These are phyloP conservation scores for Rubia tinctorum DNA, from an alignment of 305 asterid species.

Conservation along the genomic window DNA sequence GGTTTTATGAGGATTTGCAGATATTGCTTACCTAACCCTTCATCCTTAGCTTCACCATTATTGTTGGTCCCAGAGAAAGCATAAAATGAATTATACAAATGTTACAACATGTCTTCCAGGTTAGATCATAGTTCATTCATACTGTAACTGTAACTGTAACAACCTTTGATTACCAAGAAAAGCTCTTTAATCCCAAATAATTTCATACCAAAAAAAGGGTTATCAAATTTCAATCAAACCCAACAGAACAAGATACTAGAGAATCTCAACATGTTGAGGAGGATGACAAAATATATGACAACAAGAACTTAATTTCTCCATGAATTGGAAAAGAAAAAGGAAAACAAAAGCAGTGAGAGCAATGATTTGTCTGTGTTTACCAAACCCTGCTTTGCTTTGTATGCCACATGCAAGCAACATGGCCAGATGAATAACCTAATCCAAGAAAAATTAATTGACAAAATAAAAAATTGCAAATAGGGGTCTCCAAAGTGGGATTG, in stretches of 20 bases:
- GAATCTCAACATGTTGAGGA: slow-evolving; percentile 26
- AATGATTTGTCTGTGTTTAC: slow-evolving; percentile 18
- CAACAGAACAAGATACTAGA: slow-evolving; percentile 1
- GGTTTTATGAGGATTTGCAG: not conserved
- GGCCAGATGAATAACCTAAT: slow-evolving; percentile 19
- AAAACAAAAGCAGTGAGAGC: not conserved
- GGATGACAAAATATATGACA: slow-evolving; percentile 14
- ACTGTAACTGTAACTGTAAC: not conserved
- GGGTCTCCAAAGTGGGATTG: slow-evolving; percentile 4
- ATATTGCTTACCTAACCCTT: not conserved
- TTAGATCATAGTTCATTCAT: not conserved
- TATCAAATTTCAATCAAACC: not conserved
- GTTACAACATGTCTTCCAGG: not conserved
- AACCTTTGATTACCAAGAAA: not conserved
- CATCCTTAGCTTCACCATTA: not conserved
- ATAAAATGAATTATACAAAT: not conserved
- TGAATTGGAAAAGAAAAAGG: not conserved
- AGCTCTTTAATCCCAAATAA: slow-evolving; percentile 3
- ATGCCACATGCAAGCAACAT: slow-evolving; percentile 33
- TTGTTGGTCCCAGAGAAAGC: not conserved
- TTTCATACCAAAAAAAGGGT: slow-evolving; percentile 3
- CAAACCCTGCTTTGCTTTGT: slow-evolving; percentile 22
- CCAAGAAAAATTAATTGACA: not conserved
- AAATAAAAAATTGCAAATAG: not conserved
- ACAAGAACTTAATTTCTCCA: slow-evolving; percentile 5